Evolutionary conservation across 108 stramenopile genomes (phyloP).

Genomic region (Conticribra weissflogii): DNA sequence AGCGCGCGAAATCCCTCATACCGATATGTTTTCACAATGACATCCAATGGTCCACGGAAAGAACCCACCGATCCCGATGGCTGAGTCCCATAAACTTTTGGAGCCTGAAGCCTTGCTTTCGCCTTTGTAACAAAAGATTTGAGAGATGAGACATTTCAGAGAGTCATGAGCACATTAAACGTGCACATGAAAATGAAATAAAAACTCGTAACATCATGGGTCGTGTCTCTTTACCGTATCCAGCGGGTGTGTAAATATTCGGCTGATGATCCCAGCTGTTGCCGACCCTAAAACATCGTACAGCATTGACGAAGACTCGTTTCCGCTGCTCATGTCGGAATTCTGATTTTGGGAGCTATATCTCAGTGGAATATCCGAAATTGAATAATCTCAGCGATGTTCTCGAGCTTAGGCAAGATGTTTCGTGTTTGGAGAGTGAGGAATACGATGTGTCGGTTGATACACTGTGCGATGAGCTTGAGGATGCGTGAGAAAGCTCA

Average conservation of each 20-base stretch:
- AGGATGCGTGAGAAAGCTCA: too few relatives aligned
- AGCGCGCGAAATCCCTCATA: slow-evolving; percentile 88
- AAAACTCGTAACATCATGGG: too few relatives aligned
- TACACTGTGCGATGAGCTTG: too few relatives aligned
- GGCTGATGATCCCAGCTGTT: slow-evolving; percentile 75
- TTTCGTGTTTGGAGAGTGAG: too few relatives aligned
- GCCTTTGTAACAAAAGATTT: slow-evolving; percentile 14
- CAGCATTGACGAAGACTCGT: slow-evolving; percentile 8
- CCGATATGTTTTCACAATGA: slow-evolving; percentile 58
- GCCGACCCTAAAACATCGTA: slow-evolving; percentile 74
- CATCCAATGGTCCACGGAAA: slow-evolving; percentile 76
- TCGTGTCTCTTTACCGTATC: slow-evolving; percentile 70
- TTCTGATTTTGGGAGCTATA: too few relatives aligned
- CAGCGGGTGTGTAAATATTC: slow-evolving; percentile 77
- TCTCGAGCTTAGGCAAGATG: too few relatives aligned
- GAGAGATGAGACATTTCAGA: background rate
- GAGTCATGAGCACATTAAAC: too few relatives aligned
- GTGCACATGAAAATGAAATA: too few relatives aligned
- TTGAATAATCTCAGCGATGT: too few relatives aligned
- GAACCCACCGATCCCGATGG: slow-evolving; percentile 3
- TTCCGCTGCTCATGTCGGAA: too few relatives aligned
- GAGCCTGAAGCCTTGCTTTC: slow-evolving; percentile 69
- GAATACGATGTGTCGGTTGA: too few relatives aligned
- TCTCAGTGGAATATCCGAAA: too few relatives aligned
- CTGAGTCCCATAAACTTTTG: slow-evolving; percentile 1